Base-by-base conservation (phyloP, 23 red algal species). In the Agarophyton chilense region DNA sequence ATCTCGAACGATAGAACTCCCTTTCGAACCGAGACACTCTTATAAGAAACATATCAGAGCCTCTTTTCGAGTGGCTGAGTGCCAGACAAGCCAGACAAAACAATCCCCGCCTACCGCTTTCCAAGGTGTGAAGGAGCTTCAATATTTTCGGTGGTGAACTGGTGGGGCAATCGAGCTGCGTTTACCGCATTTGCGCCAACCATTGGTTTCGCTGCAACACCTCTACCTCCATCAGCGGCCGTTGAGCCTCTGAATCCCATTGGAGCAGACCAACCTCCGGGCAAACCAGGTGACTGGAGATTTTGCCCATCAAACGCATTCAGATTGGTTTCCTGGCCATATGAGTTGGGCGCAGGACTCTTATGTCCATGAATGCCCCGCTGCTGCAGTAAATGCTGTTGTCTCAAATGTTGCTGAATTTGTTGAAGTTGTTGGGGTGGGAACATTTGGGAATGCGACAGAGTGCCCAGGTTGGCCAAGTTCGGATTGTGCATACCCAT, bases 331-430 rank as follows among this genome's bases (percentile, higher is more conserved):
- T 39, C 68, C 5, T 39, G 68, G 24, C 68, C 68, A 18, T 74
- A 74, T 14, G 38, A 49, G 24, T 43, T 49, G 0, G 68, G 38
- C 17, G 60, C 60, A 7, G 8, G 60, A 74, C 24, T 47, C 22
- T 8, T 33, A 46, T 74, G 68, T 31, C 68, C 68, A n/a, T 46
- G 24, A 29, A 47, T 18, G 21, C 68, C 68, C n/a, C 68, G 77
- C 51, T 80, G 77, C 26, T 80, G 50, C 54, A 52, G 73, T 18
- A 54, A 35, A 10, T 80, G 77, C 36, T 80, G 77, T 80, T 80
- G 77, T 58, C 46, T 40, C 29, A 55, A 24, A 2, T 80, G 77
- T 25, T 80, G 77, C 28, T 80, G 77, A 14, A 58, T 17, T 31
- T 80, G 77, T 17, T 80, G 77, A 22, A 80, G 50, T 55, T 80